Conservation (phyloP, 2,329 filamentous ascomycete genomes). For the Aureobasidium sp. region DNA sequence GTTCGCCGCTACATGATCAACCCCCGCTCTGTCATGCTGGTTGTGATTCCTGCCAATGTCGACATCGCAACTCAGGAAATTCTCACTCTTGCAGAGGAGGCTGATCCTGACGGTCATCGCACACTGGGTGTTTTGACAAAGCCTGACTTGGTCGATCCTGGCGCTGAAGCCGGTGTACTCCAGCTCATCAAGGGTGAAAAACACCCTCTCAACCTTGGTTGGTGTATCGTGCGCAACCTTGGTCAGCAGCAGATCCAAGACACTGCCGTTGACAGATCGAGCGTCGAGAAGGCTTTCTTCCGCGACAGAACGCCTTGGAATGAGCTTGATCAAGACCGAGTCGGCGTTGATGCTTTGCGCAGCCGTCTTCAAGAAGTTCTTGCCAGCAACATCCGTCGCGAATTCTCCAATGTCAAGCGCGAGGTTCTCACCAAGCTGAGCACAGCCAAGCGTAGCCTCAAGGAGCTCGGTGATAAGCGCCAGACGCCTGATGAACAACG, state of each 20-base stretch:
- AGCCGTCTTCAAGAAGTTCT: constrained; percentile 37
- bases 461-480: constrained; percentile 44
- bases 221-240: constrained; percentile 29
- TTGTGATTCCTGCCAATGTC: constrained; percentile 37
- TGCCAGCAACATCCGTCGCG: constrained; percentile 35
- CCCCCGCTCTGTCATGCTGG: constrained; percentile 35
- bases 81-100: constrained; percentile 33
- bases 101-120: constrained; percentile 27
- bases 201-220: constrained; percentile 26
- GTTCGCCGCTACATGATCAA: constrained; percentile 36
- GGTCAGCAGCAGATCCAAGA: constrained; percentile 24
- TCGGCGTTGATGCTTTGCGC: constrained; percentile 37
- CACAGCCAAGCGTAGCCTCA: constrained; percentile 29
- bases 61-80: constrained; percentile 44
- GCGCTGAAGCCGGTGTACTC: constrained; percentile 22
- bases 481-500: constrained; percentile 42
- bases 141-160: constrained; percentile 28
- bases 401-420: constrained; percentile 38
- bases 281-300: constrained; percentile 32
- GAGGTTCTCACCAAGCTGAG: constrained; percentile 30
- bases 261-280: constrained; percentile 1
- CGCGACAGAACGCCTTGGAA: constrained; percentile 30
- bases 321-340: constrained; percentile 29
- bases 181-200: constrained; percentile 24
- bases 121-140: constrained; percentile 35